phyloP scores from a whole-genome alignment of 345 rosid genomes.

The Xanthoceras sorbifolium region DNA sequence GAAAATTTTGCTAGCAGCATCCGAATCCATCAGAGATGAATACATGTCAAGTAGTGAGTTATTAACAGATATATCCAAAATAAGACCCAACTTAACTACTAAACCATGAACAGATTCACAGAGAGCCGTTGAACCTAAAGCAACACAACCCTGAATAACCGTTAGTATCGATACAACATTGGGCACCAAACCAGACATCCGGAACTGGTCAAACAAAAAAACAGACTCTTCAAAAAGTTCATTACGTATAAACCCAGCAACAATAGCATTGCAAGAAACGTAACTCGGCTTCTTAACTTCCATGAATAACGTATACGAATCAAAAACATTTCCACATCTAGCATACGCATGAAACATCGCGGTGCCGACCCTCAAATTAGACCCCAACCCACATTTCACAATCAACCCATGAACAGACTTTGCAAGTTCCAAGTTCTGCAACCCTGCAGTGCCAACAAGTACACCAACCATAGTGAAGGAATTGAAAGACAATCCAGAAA shows the following conservation, averaged over 20 bases:
- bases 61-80: constrained; percentile 29
- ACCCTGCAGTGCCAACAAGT: constrained; percentile 34
- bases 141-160: constrained; percentile 31
- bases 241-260: constrained; percentile 36
- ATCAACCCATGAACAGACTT: constrained; percentile 39
- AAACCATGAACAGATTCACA: constrained; percentile 38
- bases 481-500: constrained; percentile 35
- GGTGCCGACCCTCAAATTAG: constrained; percentile 38
- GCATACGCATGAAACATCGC: constrained; percentile 44
- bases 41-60: constrained; percentile 47
- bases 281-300: constrained; percentile 34
- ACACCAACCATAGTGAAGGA: constrained; percentile 50
- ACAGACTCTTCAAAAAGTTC: constrained; percentile 34
- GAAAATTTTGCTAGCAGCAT: constrained; percentile 33
- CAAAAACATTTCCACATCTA: constrained; percentile 32
- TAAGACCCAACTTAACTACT: constrained; percentile 38
- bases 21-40: constrained; percentile 37
- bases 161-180: constrained; percentile 32
- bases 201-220: constrained; percentile 29
- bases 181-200: constrained; percentile 35
- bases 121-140: constrained; percentile 28
- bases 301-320: constrained; percentile 33
- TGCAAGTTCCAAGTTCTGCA: constrained; percentile 20
- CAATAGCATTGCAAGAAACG: constrained; percentile 42
- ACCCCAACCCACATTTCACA: constrained; percentile 32